Conservation (phyloP, 371 early-diverging fungal species). For the Neoconidiobolus thromboides region DNA sequence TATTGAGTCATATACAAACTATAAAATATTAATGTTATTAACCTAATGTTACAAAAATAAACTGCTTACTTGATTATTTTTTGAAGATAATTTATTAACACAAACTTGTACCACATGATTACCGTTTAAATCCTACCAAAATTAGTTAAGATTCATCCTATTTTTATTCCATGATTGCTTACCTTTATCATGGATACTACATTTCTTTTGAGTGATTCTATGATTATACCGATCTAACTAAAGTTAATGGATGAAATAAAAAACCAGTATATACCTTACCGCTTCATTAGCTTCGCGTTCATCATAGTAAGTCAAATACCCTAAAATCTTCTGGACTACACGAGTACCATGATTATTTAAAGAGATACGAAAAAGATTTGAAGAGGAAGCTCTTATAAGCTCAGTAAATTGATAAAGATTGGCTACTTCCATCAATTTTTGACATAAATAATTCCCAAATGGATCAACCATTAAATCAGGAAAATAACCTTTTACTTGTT, state of each 20-base stretch:
- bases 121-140: slow-evolving; percentile 66
- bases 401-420: slow-evolving; percentile 47
- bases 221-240: slow-evolving; percentile 40
- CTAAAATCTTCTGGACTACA: slow-evolving; percentile 90
- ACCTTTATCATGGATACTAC: slow-evolving; percentile 68
- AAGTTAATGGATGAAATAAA: not conserved
- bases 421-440: slow-evolving; percentile 67
- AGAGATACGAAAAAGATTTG: slow-evolving; percentile 56
- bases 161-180: not conserved
- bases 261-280: not conserved
- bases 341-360: slow-evolving; percentile 95
- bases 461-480: slow-evolving; percentile 51
- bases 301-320: slow-evolving; percentile 26
- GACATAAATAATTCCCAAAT: slow-evolving; percentile 84
- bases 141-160: no score
- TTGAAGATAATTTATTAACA: slow-evolving; percentile 45
- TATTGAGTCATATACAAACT: slow-evolving; percentile 81
- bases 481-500: slow-evolving; percentile 52
- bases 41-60: not conserved
- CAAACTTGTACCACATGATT: slow-evolving; percentile 98
- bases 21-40: not conserved
- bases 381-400: slow-evolving; percentile 48
- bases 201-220: slow-evolving; percentile 44
- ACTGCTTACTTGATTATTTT: slow-evolving; percentile 32
- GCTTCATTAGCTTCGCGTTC: not conserved